Percentiles rank a stretch among this genome's conserved stretches.
Evolutionary conservation across 2,329 filamentous ascomycete species (phyloP).

Genomic region (Calonectria crousiana): DNA sequence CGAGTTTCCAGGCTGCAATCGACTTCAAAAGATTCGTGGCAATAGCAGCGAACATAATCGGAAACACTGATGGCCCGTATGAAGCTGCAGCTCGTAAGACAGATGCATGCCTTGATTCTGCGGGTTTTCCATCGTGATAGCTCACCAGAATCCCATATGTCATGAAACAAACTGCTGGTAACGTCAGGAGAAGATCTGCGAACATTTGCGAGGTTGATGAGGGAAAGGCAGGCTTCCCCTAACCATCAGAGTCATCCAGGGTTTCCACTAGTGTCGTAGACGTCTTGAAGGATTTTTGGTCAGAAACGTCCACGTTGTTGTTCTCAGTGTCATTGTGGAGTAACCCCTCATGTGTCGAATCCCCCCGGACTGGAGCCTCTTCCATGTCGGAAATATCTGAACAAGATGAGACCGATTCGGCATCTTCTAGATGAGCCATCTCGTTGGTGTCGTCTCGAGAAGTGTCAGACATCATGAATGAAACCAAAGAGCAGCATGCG

Average conservation of each 20-base stretch:
- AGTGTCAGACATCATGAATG: background rate
- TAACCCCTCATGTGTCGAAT: background rate
- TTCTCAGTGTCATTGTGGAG: background rate
- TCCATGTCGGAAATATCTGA: background rate
- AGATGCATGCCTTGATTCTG: background rate
- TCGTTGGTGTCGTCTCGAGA: background rate
- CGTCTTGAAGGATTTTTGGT: background rate
- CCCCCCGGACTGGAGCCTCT: background rate
- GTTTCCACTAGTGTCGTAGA: background rate
- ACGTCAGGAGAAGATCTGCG: slow-evolving; percentile 1
- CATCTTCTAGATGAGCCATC: background rate
- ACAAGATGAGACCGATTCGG: background rate
- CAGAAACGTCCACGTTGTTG: background rate
- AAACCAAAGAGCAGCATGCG: background rate
- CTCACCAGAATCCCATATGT: background rate
- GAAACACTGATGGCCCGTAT: slow-evolving; percentile 16
- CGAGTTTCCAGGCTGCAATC: slow-evolving; percentile 16
- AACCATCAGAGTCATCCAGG: background rate
- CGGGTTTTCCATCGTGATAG: slow-evolving; percentile 10
- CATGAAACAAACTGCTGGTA: slow-evolving; percentile 17
- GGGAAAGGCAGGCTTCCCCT: background rate
- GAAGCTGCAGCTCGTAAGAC: background rate
- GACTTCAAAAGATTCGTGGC: slow-evolving; percentile 18
- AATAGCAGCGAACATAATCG: slow-evolving; percentile 16
- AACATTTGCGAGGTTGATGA: background rate